Conservation (phyloP, 345 rosid species). For the Corchorus capsularis region DNA sequence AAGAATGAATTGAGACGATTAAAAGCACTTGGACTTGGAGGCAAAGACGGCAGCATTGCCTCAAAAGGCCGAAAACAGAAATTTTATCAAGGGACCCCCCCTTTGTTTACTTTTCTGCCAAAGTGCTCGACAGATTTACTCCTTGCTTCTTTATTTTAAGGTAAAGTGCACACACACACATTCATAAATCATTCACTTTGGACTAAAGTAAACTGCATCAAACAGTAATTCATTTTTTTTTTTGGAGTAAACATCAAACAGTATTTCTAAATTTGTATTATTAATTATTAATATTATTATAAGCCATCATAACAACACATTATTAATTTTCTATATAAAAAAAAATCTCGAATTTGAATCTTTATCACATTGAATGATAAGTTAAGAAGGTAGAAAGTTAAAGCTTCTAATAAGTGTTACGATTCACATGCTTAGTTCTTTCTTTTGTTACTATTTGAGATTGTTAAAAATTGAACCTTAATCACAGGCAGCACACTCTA, state of each 20-base stretch:
- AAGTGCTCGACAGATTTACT: background rate
- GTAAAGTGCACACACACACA: background rate
- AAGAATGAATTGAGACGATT: background rate
- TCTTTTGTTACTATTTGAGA: too few relatives aligned
- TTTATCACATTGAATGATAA: too few relatives aligned
- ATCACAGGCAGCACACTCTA: too few relatives aligned
- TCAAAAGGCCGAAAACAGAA: background rate
- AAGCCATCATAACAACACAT: too few relatives aligned
- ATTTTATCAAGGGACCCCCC: background rate
- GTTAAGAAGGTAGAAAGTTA: too few relatives aligned
- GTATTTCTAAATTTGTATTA: background rate
- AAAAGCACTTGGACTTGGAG: background rate
- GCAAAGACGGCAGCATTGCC: constrained; percentile 9
- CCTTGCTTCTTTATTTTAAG: background rate
- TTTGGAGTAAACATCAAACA: background rate
- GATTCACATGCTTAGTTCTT: too few relatives aligned
- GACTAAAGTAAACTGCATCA: background rate
- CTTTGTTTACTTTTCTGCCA: background rate
- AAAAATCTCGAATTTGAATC: too few relatives aligned
- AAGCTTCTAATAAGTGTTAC: too few relatives aligned
- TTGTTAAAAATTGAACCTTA: too few relatives aligned
- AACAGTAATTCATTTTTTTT: background rate
- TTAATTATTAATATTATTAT: too few relatives aligned
- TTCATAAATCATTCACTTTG: background rate
- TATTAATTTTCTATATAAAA: too few relatives aligned